Percentiles rank a stretch among this genome's conserved stretches.
These are phyloP conservation scores for Chionographis japonica DNA, from an alignment of 106 monocot genomes.

Conservation along the genomic window DNA sequence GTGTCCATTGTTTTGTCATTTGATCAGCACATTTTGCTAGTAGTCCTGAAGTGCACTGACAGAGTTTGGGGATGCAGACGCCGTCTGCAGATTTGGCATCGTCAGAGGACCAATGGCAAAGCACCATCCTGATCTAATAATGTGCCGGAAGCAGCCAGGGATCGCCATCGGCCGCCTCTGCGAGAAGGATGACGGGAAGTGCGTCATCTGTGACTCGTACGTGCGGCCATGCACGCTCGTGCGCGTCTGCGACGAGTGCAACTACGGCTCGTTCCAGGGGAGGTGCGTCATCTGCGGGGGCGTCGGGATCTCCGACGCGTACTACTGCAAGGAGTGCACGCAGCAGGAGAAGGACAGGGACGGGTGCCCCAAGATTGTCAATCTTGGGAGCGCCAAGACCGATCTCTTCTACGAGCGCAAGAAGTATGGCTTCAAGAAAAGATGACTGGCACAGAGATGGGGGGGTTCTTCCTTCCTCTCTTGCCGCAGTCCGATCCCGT, in stretches of 20 bases:
- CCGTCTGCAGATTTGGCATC: no score
- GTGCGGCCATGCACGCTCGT: conserved; percentile 71
- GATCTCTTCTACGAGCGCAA: conserved; percentile 73
- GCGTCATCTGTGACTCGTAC: conserved; percentile 68
- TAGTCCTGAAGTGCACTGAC: background rate
- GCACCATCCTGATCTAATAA: conserved; percentile 77
- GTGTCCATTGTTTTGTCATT: no score
- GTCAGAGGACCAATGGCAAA: conserved; percentile 35
- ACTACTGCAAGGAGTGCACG: conserved; percentile 70
- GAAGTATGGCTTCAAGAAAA: conserved; percentile 72
- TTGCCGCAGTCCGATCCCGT: no score
- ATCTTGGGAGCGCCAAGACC: conserved; percentile 59
- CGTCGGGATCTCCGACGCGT: conserved; percentile 66
- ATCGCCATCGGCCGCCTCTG: conserved; percentile 70
- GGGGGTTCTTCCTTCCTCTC: no score
- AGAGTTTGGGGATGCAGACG: no score
- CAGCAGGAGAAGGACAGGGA: conserved; percentile 64
- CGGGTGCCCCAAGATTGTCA: conserved; percentile 73
- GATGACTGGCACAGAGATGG: conserved; percentile 15
- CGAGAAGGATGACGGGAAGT: conserved; percentile 68
- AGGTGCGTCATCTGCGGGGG: conserved; percentile 68
- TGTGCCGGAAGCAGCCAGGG: conserved; percentile 76
- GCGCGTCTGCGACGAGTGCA: conserved; percentile 72
- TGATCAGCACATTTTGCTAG: no score
- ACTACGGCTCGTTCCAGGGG: conserved; percentile 70